A percentile compares a stretch with the other conserved stretches of the same genome.
Evolutionary conservation across 2,329 filamentous ascomycete species (phyloP).

Genomic region (Monosporascus sp.): DNA sequence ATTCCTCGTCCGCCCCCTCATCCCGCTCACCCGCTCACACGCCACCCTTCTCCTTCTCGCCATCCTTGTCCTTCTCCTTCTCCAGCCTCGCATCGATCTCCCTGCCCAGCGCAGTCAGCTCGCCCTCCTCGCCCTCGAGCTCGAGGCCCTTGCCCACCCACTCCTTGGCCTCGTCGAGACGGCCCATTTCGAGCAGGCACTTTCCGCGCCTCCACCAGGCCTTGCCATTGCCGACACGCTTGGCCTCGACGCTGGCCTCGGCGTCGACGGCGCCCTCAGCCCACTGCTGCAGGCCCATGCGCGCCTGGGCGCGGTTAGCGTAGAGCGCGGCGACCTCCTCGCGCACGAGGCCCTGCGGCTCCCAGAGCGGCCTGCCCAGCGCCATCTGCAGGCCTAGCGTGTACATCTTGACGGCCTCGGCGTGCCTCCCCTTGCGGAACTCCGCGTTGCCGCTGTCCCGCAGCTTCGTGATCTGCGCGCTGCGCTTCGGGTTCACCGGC

Average conservation of each 20-base stretch:
- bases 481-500: constrained; percentile 88
- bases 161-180: constrained; percentile 72
- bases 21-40: too few relatives aligned
- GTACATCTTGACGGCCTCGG: constrained; percentile 76
- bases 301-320: constrained; percentile 82
- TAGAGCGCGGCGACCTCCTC: constrained; percentile 80
- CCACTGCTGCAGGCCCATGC: constrained; percentile 80
- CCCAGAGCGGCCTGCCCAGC: constrained; percentile 74
- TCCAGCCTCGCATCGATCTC: constrained; percentile 50
- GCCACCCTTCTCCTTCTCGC: constrained; percentile 1
- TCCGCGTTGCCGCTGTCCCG: constrained; percentile 80
- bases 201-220: constrained; percentile 86
- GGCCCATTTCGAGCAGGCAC: constrained; percentile 86
- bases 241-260: constrained; percentile 81
- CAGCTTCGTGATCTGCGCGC: constrained; percentile 81
- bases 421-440: constrained; percentile 71
- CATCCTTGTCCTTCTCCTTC: constrained; percentile 28
- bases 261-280: constrained; percentile 83
- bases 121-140: constrained; percentile 67
- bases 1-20: too few relatives aligned
- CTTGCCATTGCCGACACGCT: constrained; percentile 83
- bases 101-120: constrained; percentile 58
- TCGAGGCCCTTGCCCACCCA: constrained; percentile 76
- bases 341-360: constrained; percentile 73
- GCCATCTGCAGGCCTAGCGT: constrained; percentile 88